Conservation (phyloP, 331 rosid genomes). For the Erythrophleum ivorense region DNA sequence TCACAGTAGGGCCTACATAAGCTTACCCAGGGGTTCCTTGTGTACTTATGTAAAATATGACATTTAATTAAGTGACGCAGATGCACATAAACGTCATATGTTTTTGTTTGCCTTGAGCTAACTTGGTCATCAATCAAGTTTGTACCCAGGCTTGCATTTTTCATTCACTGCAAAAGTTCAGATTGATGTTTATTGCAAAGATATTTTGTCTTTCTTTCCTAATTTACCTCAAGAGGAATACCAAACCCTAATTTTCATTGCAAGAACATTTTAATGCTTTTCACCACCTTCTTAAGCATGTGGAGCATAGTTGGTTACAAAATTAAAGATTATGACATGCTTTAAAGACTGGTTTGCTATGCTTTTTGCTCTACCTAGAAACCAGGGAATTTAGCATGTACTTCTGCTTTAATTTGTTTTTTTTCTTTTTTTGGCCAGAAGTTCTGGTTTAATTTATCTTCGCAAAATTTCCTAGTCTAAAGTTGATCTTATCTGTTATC, state of each 20-base stretch:
- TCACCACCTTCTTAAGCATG: not conserved
- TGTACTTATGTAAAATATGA: not conserved
- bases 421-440: not conserved
- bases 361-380: not conserved
- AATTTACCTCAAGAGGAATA: not conserved
- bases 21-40: not conserved
- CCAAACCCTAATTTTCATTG: not conserved
- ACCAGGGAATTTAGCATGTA: not conserved
- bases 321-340: conserved; percentile 20
- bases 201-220: not conserved
- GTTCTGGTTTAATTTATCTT: conserved; percentile 29
- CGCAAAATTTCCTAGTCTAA: conserved; percentile 18
- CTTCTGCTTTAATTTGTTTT: not conserved
- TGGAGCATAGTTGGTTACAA: conserved; percentile 1
- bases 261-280: conserved; percentile 9
- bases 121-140: not conserved
- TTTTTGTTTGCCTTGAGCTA: conserved; percentile 5
- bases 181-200: not conserved
- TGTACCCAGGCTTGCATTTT: not conserved
- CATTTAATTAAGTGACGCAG: not conserved
- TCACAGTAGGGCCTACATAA: conserved; percentile 7
- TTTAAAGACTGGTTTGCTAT: conserved; percentile 1
- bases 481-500: conserved; percentile 36
- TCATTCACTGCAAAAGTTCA: not conserved
- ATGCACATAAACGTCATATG: not conserved